phyloP scores from a whole-genome alignment of 1,284 basidiomycete genomes.

The Cutaneotrichosporon sp. region DNA sequence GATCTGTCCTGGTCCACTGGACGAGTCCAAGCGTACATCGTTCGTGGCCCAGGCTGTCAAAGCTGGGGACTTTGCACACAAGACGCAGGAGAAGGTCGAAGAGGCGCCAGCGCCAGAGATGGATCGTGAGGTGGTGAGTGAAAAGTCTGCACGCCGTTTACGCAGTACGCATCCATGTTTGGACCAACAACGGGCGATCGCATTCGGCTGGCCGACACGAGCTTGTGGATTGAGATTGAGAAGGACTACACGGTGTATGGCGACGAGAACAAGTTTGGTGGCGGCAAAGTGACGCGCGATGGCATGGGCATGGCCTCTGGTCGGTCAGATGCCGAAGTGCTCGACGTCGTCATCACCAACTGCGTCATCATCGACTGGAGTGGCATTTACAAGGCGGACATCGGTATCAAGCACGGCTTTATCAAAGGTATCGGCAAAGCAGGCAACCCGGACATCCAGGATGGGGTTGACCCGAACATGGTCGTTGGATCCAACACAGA shows the following conservation, averaged over 20 bases:
- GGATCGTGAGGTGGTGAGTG: conserved; percentile 47
- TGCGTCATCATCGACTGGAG: conserved; percentile 91
- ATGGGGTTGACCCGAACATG: conserved; percentile 67
- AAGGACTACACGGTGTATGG: conserved; percentile 64
- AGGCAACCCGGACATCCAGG: conserved; percentile 94
- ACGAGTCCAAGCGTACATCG: conserved; percentile 26
- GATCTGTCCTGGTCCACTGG: conserved; percentile 58
- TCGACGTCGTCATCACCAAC: conserved; percentile 93
- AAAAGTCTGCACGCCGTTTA: too few species aligned
- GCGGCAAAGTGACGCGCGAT: conserved; percentile 89
- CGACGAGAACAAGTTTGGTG: conserved; percentile 97
- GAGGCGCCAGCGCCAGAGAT: conserved; percentile 31
- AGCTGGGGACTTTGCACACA: conserved; percentile 41
- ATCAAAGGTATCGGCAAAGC: conserved; percentile 92
- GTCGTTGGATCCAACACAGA: conserved; percentile 83
- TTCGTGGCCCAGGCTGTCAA: conserved; percentile 14
- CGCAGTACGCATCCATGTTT: conserved; percentile 82
- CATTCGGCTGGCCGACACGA: conserved; percentile 81
- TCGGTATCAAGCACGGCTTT: conserved; percentile 79
- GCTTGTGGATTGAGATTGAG: conserved; percentile 90
- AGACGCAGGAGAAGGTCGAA: conserved; percentile 33
- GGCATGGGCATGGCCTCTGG: conserved; percentile 92
- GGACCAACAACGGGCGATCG: conserved; percentile 91
- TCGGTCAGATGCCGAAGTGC: conserved; percentile 59
- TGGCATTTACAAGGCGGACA: conserved; percentile 98